phyloP scores from a whole-genome alignment of 164 flowering plant genomes.

The Vitis cinerea region DNA sequence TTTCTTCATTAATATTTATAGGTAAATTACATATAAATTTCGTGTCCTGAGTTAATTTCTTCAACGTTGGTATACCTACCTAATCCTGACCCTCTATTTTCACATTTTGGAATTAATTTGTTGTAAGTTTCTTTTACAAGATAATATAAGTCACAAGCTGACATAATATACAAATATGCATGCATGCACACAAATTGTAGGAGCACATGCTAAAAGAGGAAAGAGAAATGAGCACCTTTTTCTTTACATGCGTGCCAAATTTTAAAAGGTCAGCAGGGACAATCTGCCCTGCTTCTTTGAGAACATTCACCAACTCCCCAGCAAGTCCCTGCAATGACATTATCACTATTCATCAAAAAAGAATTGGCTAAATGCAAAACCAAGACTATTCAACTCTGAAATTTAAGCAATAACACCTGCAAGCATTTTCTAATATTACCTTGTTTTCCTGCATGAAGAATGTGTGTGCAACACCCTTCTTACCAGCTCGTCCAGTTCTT shows the following conservation, averaged over 20 bases:
- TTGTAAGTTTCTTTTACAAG: too few relatives aligned
- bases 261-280: conserved; percentile 73
- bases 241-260: conserved; percentile 96
- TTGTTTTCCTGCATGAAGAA: conserved; percentile 91
- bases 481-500: conserved; percentile 98
- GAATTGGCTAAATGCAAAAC: not conserved
- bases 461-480: conserved; percentile 96
- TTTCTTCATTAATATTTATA: too few relatives aligned
- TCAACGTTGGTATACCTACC: too few relatives aligned
- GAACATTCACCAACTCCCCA: conserved; percentile 95
- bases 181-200: not conserved
- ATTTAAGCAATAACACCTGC: not conserved
- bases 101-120: too few relatives aligned
- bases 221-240: conserved; percentile 57
- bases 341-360: not conserved
- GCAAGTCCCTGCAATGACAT: conserved; percentile 67
- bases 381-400: not conserved
- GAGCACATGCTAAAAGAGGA: too few relatives aligned
- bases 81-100: too few relatives aligned
- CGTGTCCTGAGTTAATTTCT: too few relatives aligned
- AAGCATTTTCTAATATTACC: conserved; percentile 33
- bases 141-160: too few relatives aligned
- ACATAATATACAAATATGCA: not conserved
- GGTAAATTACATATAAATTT: too few relatives aligned
- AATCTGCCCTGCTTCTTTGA: conserved; percentile 86